Base-by-base conservation (phyloP, 2,329 filamentous ascomycete species). In the Colletotrichum sublineola region DNA sequence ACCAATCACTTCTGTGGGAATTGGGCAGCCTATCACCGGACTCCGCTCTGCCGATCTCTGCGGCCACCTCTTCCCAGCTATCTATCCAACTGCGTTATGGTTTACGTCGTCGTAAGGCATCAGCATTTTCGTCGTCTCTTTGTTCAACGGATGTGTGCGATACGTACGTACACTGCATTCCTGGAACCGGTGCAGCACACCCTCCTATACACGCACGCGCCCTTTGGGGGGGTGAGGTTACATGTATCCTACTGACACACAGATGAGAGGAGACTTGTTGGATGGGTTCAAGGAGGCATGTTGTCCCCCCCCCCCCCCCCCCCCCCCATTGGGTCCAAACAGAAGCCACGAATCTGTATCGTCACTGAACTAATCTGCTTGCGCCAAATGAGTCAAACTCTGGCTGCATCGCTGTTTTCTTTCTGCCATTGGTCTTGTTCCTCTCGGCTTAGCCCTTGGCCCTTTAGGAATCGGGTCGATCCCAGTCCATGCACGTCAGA, bases 11-110 rank as follows among this genome's bases (percentile, higher is more conserved):
- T 55, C 36, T 40, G 20, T 24, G 46, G 44, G n/a, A 73, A 74
- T 71, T 44, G 70, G 42, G 73, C 61, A 70, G 73, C 73, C 73
- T 74, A 73, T 73, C 73, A 70, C 50, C 56, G 53, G 46, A 40
- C 65, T 63, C 73, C 73, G 73, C 70, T 63, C 40, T 33, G 46
- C 60, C 68, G 50, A 73, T 68, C 46, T 56, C 48, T 48, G 65
- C 53, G 53, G 61, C 53, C 67, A 61, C 31, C 46, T 65, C 33
- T 53, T 60, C 48, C 67, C 65, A 31, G 56, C 42, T 55, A 18
- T 53, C 15, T 55, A 18, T 53, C 15, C 60, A n/a, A 44, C 55
- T 48, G 65, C 57, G 69, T 73, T 60, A 60, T 50, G 57, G 46
- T 48, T 48, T 48, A 12, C 46, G 46, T 73, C 55, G 64, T 50